These are phyloP conservation scores for Pseudocohnilembus persalinus DNA, from an alignment of 169 alveolate species.

Conservation along the genomic window DNA sequence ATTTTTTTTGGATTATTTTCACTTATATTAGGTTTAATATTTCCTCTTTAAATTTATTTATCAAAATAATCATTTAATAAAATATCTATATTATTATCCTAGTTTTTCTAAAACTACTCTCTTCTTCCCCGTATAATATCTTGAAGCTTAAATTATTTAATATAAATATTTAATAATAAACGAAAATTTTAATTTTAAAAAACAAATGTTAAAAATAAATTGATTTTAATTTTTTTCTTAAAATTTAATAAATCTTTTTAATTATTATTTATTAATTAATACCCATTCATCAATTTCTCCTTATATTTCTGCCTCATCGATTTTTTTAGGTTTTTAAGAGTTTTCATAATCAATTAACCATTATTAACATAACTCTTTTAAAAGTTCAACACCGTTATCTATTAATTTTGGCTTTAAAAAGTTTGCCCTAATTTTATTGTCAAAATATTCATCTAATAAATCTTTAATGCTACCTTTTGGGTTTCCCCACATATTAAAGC, in stretches of 20 bases:
- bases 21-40: too few relatives aligned
- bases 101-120: too few relatives aligned
- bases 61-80: too few relatives aligned
- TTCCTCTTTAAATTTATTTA: too few relatives aligned
- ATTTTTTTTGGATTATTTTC: too few relatives aligned
- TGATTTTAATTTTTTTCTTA: neutral
- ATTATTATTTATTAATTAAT: too few relatives aligned
- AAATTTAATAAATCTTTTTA: too few relatives aligned
- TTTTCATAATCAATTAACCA: neutral
- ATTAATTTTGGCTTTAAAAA: neutral
- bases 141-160: neutral
- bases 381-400: neutral
- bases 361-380: neutral
- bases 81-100: too few relatives aligned
- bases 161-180: too few relatives aligned
- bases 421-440: neutral
- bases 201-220: neutral
- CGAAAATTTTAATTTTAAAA: too few relatives aligned
- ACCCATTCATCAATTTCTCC: neutral
- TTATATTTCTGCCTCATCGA: neutral
- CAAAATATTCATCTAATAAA: neutral
- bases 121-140: too few relatives aligned
- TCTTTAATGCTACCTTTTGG: neutral
- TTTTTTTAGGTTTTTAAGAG: neutral
- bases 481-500: neutral